Evolutionary conservation across 495 filamentous ascomycete genomes (phyloP).

Genomic region (Talaromyces proteolyticus): DNA sequence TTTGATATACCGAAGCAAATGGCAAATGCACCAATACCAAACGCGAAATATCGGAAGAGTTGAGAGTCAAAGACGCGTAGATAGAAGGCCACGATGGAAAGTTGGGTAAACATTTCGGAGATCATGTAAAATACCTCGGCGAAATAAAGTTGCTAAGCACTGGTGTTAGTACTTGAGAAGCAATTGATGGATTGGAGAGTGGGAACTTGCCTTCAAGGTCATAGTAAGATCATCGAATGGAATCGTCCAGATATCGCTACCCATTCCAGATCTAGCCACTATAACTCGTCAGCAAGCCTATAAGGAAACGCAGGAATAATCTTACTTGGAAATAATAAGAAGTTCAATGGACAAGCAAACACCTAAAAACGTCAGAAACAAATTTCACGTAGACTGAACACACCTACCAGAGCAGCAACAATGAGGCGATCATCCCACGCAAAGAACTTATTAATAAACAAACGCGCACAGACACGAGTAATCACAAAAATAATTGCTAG

Average conservation of each 20-base stretch:
- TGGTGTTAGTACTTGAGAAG: too few relatives aligned
- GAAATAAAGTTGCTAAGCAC: constrained; percentile 10
- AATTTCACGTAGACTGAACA: background rate
- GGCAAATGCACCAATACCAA: constrained; percentile 17
- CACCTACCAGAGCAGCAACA: constrained; percentile 11
- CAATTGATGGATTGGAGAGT: background rate
- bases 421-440: constrained; percentile 17
- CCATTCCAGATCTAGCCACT: constrained; percentile 21
- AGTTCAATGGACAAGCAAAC: constrained; percentile 12
- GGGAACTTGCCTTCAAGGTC: constrained; percentile 14
- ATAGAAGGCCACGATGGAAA: constrained; percentile 31
- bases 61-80: constrained; percentile 23
- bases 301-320: constrained; percentile 6
- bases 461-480: constrained; percentile 10
- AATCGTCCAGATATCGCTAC: constrained; percentile 36
- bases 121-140: constrained; percentile 23
- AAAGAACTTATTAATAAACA: constrained; percentile 13
- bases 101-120: constrained; percentile 20
- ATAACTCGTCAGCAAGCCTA: background rate
- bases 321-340: constrained; percentile 17
- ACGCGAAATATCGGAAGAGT: constrained; percentile 16
- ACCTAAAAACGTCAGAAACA: background rate
- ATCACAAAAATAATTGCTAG: constrained; percentile 15
- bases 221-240: constrained; percentile 29
- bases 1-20: constrained; percentile 22